These are phyloP conservation scores for Fusarium haematococcum DNA, from an alignment of 2,329 filamentous ascomycete species.

Conservation along the genomic window DNA sequence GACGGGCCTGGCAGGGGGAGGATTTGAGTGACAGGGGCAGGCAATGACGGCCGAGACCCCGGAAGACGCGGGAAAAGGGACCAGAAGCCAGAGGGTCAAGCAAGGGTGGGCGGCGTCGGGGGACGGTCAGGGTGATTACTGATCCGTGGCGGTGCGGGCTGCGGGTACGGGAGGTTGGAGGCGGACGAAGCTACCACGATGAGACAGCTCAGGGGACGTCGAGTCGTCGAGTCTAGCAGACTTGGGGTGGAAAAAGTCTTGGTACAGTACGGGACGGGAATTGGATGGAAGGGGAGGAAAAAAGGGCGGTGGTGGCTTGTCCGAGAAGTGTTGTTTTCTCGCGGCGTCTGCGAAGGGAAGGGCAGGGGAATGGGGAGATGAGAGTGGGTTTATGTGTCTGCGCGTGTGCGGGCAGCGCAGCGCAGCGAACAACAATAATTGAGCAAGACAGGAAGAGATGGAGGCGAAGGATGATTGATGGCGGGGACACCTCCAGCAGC, in stretches of 20 bases:
- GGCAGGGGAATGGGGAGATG: neutral
- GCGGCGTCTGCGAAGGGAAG: constrained; percentile 29
- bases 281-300: neutral
- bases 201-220: constrained; percentile 1
- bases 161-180: constrained; percentile 17
- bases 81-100: constrained; percentile 2
- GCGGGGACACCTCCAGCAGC: neutral
- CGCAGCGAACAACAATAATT: neutral
- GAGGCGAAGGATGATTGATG: constrained; percentile 2
- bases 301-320: neutral
- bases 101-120: constrained; percentile 3
- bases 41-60: constrained; percentile 13
- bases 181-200: constrained; percentile 6
- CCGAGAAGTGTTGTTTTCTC: constrained; percentile 10
- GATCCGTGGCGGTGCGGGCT: constrained; percentile 23
- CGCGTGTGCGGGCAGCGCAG: constrained; percentile 17
- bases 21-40: constrained; percentile 17
- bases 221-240: constrained; percentile 3
- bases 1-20: constrained; percentile 1
- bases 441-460: neutral
- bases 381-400: constrained; percentile 8
- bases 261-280: constrained; percentile 12
- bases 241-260: constrained; percentile 2
- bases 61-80: constrained; percentile 7
- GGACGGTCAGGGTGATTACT: constrained; percentile 27